A percentile compares a stretch with the other conserved stretches of the same genome.
Evolutionary conservation across 139 green algal species (phyloP).

Genomic region (Chlamydomonas incerta): DNA sequence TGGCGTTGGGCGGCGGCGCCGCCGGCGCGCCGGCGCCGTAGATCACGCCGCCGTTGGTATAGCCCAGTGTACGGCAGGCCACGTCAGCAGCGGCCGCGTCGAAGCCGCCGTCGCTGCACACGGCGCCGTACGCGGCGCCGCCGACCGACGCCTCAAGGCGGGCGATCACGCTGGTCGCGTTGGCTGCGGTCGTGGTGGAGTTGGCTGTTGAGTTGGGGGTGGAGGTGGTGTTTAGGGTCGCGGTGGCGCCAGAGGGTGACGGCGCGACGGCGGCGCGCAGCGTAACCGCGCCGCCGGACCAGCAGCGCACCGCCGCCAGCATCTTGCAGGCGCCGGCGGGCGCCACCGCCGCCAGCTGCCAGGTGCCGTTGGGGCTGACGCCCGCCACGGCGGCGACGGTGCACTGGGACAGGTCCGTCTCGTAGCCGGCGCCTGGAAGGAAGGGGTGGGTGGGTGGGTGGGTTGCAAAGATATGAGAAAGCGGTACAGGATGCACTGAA

Average conservation of each 20-base stretch:
- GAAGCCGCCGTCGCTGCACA: slow-evolving; percentile 21
- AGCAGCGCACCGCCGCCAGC: slow-evolving; percentile 13
- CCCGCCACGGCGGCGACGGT: neutral
- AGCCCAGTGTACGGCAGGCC: slow-evolving; percentile 15
- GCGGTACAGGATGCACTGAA: too few relatives aligned
- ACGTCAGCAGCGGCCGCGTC: neutral
- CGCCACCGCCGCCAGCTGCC: neutral
- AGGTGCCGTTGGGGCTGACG: neutral
- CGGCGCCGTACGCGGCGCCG: slow-evolving; percentile 1
- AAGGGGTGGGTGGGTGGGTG: too few relatives aligned
- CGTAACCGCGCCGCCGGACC: neutral
- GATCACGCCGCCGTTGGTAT: neutral
- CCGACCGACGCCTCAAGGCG: slow-evolving; percentile 5
- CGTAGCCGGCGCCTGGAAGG: neutral
- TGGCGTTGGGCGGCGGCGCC: too few relatives aligned
- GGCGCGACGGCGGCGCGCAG: neutral
- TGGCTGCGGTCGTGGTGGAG: neutral
- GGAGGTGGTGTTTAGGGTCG: neutral
- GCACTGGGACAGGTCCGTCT: neutral
- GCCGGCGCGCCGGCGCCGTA: neutral
- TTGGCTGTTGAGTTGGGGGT: neutral
- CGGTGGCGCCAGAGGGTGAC: neutral
- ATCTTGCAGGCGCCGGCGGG: slow-evolving; percentile 1
- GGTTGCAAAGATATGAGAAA: too few relatives aligned
- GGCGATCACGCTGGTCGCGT: neutral